Conservation (phyloP, 2,329 filamentous ascomycete genomes). For the Colletotrichum gloeosporioides region DNA sequence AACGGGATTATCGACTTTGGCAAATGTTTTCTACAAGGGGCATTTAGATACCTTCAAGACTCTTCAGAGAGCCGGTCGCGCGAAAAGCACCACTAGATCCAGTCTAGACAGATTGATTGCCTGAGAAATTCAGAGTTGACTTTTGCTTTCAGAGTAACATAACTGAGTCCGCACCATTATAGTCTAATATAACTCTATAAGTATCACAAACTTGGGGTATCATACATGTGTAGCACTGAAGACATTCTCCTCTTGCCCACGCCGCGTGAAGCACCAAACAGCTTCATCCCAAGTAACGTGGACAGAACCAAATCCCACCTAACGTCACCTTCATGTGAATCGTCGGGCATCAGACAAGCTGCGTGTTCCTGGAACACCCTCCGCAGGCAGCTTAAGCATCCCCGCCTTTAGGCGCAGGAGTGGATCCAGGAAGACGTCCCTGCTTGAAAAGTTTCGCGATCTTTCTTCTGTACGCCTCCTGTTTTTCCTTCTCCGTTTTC, state of each 20-base stretch:
- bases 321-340: background rate
- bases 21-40: conserved; percentile 6
- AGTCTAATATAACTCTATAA: background rate
- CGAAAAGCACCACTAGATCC: conserved; percentile 12
- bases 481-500: background rate
- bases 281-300: background rate
- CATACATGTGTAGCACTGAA: background rate
- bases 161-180: background rate
- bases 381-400: background rate
- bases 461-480: background rate
- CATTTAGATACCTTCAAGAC: conserved; percentile 18
- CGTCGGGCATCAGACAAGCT: background rate
- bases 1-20: background rate
- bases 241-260: background rate
- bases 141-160: background rate
- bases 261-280: background rate
- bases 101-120: conserved; percentile 7
- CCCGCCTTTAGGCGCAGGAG: background rate
- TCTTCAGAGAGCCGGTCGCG: conserved; percentile 21
- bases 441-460: conserved; percentile 5
- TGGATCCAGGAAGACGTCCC: conserved; percentile 2
- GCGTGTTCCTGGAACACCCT: background rate
- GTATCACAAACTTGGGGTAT: background rate
- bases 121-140: background rate
- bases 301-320: background rate